phyloP scores from a whole-genome alignment of 78 protist species.

The Pigoraptor vietnamica region DNA sequence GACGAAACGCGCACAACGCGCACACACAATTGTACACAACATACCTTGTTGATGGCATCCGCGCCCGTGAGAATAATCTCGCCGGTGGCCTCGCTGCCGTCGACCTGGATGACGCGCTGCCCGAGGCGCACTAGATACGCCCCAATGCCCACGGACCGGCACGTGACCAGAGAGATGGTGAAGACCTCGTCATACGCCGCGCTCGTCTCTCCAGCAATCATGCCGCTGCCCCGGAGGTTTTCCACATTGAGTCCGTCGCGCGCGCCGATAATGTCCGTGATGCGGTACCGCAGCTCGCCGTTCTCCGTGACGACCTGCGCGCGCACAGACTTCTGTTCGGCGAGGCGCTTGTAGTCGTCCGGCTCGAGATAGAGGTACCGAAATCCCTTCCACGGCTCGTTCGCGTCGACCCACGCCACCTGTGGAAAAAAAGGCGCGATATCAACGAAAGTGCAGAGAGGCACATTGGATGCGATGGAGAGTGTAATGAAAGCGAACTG shows the following conservation, averaged over 20 bases:
- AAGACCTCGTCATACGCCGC: conserved; percentile 85
- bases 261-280: conserved; percentile 71
- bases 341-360: conserved; percentile 56
- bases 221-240: conserved; percentile 92
- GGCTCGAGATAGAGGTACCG: conserved; percentile 80
- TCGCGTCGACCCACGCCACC: conserved; percentile 67
- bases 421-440: conserved; percentile 36
- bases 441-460: conserved; percentile 69
- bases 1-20: too few species aligned
- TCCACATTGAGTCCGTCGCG: conserved; percentile 91
- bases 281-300: conserved; percentile 45
- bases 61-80: conserved; percentile 95
- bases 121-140: conserved; percentile 95
- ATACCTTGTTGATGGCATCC: conserved; percentile 92
- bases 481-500: too few species aligned
- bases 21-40: too few species aligned
- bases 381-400: conserved; percentile 56
- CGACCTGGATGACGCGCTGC: conserved; percentile 76
- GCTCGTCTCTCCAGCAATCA: conserved; percentile 93
- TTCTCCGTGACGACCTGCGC: conserved; percentile 29
- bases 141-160: conserved; percentile 97
- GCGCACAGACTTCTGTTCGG: conserved; percentile 1
- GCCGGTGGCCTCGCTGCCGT: conserved; percentile 10
- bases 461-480: neutral
- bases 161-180: conserved; percentile 86